Evolutionary conservation across 441 rosid species (phyloP).

Genomic region (Croton setiger): DNA sequence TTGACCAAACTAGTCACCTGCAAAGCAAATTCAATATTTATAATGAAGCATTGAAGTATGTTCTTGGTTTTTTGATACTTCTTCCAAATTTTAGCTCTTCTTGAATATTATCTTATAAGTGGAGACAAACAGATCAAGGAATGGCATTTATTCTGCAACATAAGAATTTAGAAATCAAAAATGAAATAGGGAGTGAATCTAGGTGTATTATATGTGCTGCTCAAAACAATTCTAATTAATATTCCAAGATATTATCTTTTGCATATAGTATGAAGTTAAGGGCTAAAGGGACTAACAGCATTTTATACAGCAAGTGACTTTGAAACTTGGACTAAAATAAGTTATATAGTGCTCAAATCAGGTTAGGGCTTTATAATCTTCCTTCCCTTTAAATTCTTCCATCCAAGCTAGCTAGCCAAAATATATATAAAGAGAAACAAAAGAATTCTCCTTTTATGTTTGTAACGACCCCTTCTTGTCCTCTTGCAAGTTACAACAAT

Average conservation of each 20-base stretch:
- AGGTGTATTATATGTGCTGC: neutral
- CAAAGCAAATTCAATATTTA: constrained; percentile 19
- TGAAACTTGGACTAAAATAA: neutral
- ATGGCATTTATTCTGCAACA: neutral
- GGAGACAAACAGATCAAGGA: neutral
- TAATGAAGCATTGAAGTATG: constrained; percentile 9
- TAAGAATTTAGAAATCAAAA: neutral
- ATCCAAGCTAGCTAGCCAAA: neutral
- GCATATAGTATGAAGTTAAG: neutral
- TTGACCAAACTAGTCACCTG: constrained; percentile 95
- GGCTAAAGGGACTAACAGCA: neutral
- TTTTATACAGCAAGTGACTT: neutral
- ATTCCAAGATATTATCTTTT: neutral
- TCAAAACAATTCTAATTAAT: neutral
- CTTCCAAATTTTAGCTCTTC: constrained; percentile 5
- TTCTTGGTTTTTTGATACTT: neutral
- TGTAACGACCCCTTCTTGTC: neutral
- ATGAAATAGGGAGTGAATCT: neutral
- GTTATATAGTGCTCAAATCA: neutral
- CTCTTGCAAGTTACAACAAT: neutral
- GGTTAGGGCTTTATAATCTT: too few species aligned
- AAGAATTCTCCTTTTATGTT: neutral
- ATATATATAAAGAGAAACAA: neutral
- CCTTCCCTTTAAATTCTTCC: neutral
- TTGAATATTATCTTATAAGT: neutral